Evolutionary conservation across 495 filamentous ascomycete species (phyloP).

Genomic region (Ascodesmis nigricans): DNA sequence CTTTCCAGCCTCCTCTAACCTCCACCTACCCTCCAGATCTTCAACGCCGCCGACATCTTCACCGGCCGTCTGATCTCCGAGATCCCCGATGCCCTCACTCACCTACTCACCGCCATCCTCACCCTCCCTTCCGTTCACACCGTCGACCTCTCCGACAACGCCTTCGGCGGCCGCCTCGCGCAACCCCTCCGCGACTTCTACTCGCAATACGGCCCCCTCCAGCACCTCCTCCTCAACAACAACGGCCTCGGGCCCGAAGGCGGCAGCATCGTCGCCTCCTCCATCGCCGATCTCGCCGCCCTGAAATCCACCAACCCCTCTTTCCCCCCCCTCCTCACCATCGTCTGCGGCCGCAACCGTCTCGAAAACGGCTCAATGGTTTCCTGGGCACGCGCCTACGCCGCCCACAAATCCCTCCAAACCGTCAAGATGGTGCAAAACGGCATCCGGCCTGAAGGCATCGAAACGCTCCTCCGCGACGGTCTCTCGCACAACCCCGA

Average conservation of each 20-base stretch:
- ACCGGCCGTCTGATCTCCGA: constrained; percentile 82
- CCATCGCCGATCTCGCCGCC: constrained; percentile 48
- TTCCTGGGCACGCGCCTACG: constrained; percentile 74
- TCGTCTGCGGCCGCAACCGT: constrained; percentile 87
- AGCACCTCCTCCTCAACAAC: constrained; percentile 87
- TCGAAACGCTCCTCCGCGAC: constrained; percentile 48
- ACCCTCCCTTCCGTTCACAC: constrained; percentile 65
- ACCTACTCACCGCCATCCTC: constrained; percentile 66
- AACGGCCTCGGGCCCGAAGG: constrained; percentile 90
- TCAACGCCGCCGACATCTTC: constrained; percentile 92
- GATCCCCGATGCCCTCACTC: constrained; percentile 71
- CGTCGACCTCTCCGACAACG: constrained; percentile 91
- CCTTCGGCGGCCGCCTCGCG: constrained; percentile 83
- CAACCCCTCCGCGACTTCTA: constrained; percentile 71
- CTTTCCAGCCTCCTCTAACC: neutral
- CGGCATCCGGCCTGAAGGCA: constrained; percentile 85
- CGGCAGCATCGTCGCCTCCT: constrained; percentile 64
- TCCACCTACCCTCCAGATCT: constrained; percentile 29
- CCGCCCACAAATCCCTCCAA: constrained; percentile 54
- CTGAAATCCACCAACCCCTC: constrained; percentile 53
- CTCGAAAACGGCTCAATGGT: constrained; percentile 90
- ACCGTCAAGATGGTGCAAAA: constrained; percentile 96
- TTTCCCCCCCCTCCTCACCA: constrained; percentile 66
- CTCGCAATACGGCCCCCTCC: constrained; percentile 60
- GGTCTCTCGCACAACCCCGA: constrained; percentile 44